Evolutionary conservation across 306 rosid genomes (phyloP).

Genomic region (Cicer chorassanicum): DNA sequence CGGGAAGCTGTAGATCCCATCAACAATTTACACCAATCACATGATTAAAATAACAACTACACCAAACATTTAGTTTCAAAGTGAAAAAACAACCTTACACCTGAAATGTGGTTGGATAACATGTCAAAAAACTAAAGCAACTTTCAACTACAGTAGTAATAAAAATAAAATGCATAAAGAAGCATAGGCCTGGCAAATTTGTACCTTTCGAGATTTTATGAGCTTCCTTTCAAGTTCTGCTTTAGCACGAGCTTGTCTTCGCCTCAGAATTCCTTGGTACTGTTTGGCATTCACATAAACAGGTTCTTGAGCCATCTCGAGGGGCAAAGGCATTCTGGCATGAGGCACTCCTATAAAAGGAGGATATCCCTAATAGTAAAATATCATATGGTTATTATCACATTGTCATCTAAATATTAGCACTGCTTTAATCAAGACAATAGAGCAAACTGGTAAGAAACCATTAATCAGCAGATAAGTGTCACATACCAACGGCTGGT

Average conservation of each 20-base stretch:
- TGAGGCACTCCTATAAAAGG: conserved; percentile 91
- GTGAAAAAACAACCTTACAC: background rate
- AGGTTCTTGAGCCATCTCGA: conserved; percentile 97
- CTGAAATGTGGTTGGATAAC: background rate
- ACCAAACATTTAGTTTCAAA: too few species aligned
- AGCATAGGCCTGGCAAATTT: background rate
- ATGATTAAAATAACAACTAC: too few species aligned
- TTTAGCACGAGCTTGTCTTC: conserved; percentile 96
- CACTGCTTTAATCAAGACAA: conserved; percentile 16
- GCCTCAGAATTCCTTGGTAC: conserved; percentile 94
- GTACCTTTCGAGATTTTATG: conserved; percentile 91
- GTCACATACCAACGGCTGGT: conserved; percentile 77
- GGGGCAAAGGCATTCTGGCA: conserved; percentile 95
- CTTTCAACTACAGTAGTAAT: background rate
- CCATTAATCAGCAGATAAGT: conserved; percentile 13
- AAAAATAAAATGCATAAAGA: background rate
- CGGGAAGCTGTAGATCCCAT: too few species aligned
- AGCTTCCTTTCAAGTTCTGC: conserved; percentile 95
- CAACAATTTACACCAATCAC: too few species aligned
- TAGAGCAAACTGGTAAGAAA: conserved; percentile 5
- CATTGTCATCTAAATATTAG: conserved; percentile 12
- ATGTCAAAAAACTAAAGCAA: conserved; percentile 12
- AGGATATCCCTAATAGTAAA: conserved; percentile 72
- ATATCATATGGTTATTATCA: conserved; percentile 34
- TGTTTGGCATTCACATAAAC: conserved; percentile 98